These are phyloP conservation scores for Xylaria digitata DNA, from an alignment of 2,329 filamentous ascomycete genomes.

Conservation along the genomic window DNA sequence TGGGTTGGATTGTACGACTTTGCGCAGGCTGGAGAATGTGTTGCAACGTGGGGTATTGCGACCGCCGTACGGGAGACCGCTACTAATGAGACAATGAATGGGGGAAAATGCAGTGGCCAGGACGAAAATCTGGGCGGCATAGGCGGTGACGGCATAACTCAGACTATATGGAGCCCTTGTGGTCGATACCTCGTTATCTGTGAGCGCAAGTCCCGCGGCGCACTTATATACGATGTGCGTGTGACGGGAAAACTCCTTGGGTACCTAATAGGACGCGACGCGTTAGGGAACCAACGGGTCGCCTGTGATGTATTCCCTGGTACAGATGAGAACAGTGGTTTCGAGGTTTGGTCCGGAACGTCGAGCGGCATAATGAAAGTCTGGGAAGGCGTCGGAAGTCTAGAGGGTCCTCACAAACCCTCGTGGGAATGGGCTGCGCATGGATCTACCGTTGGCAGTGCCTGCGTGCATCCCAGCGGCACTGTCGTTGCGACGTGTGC, in stretches of 20 bases:
- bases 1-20: conserved; percentile 73
- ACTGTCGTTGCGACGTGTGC: conserved; percentile 68
- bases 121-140: conserved; percentile 52
- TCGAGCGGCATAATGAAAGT: conserved; percentile 65
- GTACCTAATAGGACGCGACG: conserved; percentile 62
- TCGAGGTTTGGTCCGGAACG: conserved; percentile 73
- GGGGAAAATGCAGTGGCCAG: background rate
- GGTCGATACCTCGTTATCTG: conserved; percentile 72
- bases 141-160: conserved; percentile 71
- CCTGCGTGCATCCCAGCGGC: conserved; percentile 64
- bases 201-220: conserved; percentile 65
- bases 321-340: conserved; percentile 53
- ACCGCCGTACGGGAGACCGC: conserved; percentile 55
- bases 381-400: conserved; percentile 67
- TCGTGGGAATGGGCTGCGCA: conserved; percentile 62
- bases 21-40: conserved; percentile 63
- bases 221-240: conserved; percentile 72
- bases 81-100: conserved; percentile 16
- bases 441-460: conserved; percentile 60
- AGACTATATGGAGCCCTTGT: conserved; percentile 71
- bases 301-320: conserved; percentile 65
- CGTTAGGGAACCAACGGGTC: conserved; percentile 66
- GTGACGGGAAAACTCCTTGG: conserved; percentile 67
- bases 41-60: conserved; percentile 70
- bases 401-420: conserved; percentile 57